phyloP scores from a whole-genome alignment of 345 rosid genomes.

The Euphorbia peplus region DNA sequence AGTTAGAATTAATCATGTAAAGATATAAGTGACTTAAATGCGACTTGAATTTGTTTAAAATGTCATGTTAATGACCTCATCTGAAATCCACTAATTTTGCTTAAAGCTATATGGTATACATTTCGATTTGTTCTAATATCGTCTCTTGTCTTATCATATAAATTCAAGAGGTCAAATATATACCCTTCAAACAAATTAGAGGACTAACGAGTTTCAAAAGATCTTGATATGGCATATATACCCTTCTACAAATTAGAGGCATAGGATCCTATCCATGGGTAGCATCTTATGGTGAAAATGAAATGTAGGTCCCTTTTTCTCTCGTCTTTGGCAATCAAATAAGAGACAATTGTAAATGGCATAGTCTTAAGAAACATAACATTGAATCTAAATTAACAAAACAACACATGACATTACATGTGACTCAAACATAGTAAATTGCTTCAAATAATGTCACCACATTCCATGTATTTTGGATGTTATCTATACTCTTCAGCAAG shows the following conservation, averaged over 20 bases:
- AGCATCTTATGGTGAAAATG: background rate
- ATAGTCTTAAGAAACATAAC: background rate
- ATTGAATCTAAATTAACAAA: background rate
- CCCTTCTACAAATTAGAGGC: background rate
- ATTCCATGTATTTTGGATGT: background rate
- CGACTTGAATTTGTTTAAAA: no score
- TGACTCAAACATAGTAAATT: conserved; percentile 3
- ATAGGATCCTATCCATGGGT: background rate
- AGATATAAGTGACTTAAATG: no score
- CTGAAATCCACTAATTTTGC: no score
- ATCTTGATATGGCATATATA: background rate
- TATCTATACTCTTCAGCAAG: background rate
- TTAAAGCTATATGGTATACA: no score
- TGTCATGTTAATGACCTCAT: no score
- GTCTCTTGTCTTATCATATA: no score
- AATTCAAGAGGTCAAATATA: no score
- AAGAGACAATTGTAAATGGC: background rate
- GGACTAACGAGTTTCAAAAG: no score
- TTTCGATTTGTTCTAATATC: no score
- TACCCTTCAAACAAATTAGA: no score
- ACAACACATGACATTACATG: background rate
- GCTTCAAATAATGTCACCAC: conserved; percentile 12
- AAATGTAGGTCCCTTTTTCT: background rate
- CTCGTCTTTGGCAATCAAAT: background rate
- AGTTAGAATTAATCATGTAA: no score